Evolutionary conservation across 352 stramenopile species (phyloP).

Genomic region (Pythium scleroteichum): DNA sequence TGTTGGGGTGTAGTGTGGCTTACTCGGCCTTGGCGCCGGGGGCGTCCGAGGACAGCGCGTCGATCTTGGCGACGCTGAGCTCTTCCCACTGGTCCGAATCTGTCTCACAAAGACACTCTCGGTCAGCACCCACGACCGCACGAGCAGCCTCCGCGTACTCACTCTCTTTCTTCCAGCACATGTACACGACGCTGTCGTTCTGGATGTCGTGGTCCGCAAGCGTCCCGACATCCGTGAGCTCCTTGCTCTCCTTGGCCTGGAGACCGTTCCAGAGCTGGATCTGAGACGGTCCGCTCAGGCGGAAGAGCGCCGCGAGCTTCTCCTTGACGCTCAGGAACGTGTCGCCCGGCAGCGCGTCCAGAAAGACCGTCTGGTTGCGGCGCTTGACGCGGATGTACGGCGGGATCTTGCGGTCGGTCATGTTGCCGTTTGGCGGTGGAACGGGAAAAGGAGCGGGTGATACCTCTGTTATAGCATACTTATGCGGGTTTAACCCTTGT

Average conservation of each 20-base stretch:
- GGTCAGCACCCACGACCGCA: no score
- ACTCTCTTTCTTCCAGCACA: constrained; percentile 90
- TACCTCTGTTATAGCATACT: no score
- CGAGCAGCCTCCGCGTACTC: constrained; percentile 17
- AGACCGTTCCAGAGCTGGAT: constrained; percentile 77
- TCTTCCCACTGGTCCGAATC: constrained; percentile 83
- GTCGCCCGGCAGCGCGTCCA: constrained; percentile 78
- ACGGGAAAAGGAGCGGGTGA: not conserved
- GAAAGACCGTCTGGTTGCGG: constrained; percentile 83
- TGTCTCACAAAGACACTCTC: constrained; percentile 22
- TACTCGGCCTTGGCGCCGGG: constrained; percentile 32
- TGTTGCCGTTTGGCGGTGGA: not conserved
- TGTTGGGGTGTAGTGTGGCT: not conserved
- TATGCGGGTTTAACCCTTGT: no score
- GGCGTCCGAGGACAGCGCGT: constrained; percentile 35
- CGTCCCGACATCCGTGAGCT: constrained; percentile 76
- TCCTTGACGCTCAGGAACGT: constrained; percentile 85
- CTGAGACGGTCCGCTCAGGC: constrained; percentile 43
- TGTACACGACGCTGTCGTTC: constrained; percentile 84
- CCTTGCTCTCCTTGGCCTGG: constrained; percentile 74
- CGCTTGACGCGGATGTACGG: constrained; percentile 91
- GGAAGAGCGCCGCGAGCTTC: constrained; percentile 71
- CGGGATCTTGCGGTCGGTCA: constrained; percentile 19
- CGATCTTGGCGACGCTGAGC: constrained; percentile 66
- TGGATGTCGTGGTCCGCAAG: constrained; percentile 81